Base-by-base conservation (phyloP, 345 rosid genomes). In the Cardamine chenopodiifolia region DNA sequence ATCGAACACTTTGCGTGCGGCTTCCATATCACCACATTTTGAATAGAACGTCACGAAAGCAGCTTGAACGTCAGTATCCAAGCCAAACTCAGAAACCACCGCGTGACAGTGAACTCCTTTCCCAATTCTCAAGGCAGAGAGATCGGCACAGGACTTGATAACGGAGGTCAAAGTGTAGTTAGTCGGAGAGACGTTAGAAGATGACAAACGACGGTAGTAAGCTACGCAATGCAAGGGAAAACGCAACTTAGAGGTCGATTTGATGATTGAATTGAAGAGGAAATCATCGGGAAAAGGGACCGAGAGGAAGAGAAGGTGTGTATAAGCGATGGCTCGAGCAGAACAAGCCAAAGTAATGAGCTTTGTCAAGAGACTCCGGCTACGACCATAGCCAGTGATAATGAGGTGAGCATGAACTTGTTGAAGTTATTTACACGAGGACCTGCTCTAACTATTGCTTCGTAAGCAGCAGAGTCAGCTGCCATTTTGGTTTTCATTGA, bases 161-260 rank as follows among this genome's bases (percentile, higher is more conserved):
- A 90, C 87, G 28, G 93, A 84, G 3, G 97, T 86, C 68, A 91
- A 86, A 68, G 91, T 86, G 72, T 90, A 94, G 74, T 79, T 88
- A 15, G 83, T 83, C 6, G 95, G 88, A 10, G 75, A 22, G 48
- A 87, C 67, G 26, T 73, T 70, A 6, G 68, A 72, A n/a, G 79
- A 68, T 2, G 85, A 14, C 96, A 88, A 86, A 56, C 84, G 80
- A 37, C 83, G 84, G 59, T 94, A 85, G 80, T 78, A 91, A 47
- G 76, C 45, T 45, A 94, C 48, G 57, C 88, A 87, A 65, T 85
- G 68, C 8, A 67, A 31, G 8, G 88, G 82, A 37, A 87, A 71
- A 44, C 71, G 73, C 26, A 68, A 55, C 44, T 87, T 89, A 3
- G 97, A 87, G 69, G 89, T 79, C 13, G 80, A 74, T 55, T 77